Percentiles rank a stretch among this genome's conserved stretches.
phyloP scores from a whole-genome alignment of 257 asterid species.

The Ilex asprella region DNA sequence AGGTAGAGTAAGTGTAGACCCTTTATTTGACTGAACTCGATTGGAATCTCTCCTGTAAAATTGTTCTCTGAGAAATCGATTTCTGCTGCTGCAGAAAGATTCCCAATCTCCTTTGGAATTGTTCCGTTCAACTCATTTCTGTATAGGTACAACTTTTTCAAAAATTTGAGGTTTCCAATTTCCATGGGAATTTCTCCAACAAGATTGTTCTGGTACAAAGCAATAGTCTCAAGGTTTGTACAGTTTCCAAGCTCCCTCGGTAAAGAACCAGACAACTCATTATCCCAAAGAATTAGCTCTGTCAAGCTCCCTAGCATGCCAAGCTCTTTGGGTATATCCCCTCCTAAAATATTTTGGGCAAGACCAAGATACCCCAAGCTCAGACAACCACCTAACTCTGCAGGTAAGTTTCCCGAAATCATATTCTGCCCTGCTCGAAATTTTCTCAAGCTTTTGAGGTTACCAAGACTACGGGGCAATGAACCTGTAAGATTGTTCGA shows the following conservation, averaged over 20 bases:
- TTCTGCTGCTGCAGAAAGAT: conserved; percentile 47
- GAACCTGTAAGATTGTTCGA: conserved; percentile 75
- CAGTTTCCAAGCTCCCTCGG: conserved; percentile 78
- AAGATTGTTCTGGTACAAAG: conserved; percentile 67
- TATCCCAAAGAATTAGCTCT: conserved; percentile 68
- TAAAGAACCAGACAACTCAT: conserved; percentile 63
- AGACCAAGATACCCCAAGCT: conserved; percentile 63
- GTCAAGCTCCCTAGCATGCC: conserved; percentile 54
- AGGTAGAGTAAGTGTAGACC: conserved; percentile 47
- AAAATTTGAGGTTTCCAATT: conserved; percentile 42
- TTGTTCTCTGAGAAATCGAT: conserved; percentile 83
- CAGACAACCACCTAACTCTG: conserved; percentile 52
- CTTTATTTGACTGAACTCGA: conserved; percentile 45
- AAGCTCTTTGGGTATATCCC: conserved; percentile 68
- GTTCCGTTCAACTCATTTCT: conserved; percentile 72
- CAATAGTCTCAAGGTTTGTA: conserved; percentile 50
- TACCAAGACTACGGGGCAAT: conserved; percentile 61
- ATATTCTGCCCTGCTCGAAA: conserved; percentile 84
- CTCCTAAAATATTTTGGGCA: conserved; percentile 65
- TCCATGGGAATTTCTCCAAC: conserved; percentile 73
- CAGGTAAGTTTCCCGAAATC: conserved; percentile 67
- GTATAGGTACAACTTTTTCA: conserved; percentile 50
- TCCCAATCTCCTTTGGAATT: conserved; percentile 78
- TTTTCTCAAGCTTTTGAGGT: conserved; percentile 39
- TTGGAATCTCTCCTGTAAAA: conserved; percentile 68